Evolutionary conservation across 2,329 filamentous ascomycete genomes (phyloP).

Genomic region (Nigrospora osmanthi): DNA sequence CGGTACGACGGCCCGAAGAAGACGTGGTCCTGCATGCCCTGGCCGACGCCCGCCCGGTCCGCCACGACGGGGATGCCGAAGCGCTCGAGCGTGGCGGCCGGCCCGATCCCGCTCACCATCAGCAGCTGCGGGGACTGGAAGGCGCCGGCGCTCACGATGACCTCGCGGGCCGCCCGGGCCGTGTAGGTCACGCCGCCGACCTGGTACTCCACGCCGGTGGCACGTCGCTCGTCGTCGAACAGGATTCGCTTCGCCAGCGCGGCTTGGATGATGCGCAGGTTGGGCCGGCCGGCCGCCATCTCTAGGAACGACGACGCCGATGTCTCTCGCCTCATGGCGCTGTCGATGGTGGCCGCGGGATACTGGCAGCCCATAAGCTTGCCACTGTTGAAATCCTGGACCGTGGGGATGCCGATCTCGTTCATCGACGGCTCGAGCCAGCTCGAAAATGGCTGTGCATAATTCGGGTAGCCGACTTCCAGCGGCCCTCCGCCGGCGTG

Average conservation of each 20-base stretch:
- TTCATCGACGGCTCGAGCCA: conserved; percentile 29
- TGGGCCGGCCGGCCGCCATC: neutral
- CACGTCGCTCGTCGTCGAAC: conserved; percentile 28
- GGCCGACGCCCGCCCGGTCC: conserved; percentile 49
- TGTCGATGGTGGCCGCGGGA: conserved; percentile 18
- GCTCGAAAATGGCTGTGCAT: conserved; percentile 26
- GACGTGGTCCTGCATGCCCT: conserved; percentile 46
- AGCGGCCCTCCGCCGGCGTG: conserved; percentile 17
- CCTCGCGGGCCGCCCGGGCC: conserved; percentile 12
- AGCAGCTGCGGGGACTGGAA: conserved; percentile 29
- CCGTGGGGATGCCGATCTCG: conserved; percentile 28
- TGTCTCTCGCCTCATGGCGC: conserved; percentile 8
- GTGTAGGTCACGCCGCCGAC: conserved; percentile 10
- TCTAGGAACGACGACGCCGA: conserved; percentile 1
- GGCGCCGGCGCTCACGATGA: conserved; percentile 27
- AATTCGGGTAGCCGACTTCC: conserved; percentile 18
- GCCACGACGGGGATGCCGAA: conserved; percentile 39
- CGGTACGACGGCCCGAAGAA: conserved; percentile 10
- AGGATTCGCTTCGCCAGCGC: conserved; percentile 36
- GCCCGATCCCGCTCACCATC: conserved; percentile 28
- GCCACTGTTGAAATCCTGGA: conserved; percentile 33
- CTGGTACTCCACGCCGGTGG: conserved; percentile 16
- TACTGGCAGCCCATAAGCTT: conserved; percentile 29
- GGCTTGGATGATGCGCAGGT: conserved; percentile 8
- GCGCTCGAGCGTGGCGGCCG: conserved; percentile 13